phyloP scores from a whole-genome alignment of 2,329 filamentous ascomycete species.

The Alternaria dauci region DNA sequence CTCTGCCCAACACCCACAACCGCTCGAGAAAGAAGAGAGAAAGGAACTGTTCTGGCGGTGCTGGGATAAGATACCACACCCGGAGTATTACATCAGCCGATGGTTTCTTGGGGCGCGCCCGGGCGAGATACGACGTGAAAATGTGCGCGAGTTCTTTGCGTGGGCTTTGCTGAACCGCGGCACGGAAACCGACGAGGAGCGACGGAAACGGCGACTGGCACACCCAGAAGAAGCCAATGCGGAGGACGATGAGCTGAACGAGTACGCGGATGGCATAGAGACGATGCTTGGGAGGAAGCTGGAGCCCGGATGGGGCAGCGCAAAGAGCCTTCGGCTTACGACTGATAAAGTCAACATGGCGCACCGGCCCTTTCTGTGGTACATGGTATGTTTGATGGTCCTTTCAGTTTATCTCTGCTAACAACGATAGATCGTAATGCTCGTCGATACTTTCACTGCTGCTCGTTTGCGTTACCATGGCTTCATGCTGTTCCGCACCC shows the following conservation, averaged over 20 bases:
- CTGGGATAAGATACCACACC: constrained; percentile 63
- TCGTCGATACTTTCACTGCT: constrained; percentile 60
- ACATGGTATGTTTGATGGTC: constrained; percentile 56
- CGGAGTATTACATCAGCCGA: constrained; percentile 64
- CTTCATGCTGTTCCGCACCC: constrained; percentile 63
- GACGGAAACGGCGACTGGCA: constrained; percentile 21
- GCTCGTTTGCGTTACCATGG: constrained; percentile 57
- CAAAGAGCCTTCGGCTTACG: constrained; percentile 68
- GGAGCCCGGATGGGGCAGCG: constrained; percentile 63
- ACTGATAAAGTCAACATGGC: constrained; percentile 69
- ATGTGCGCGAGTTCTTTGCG: constrained; percentile 70
- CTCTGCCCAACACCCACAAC: constrained; percentile 60
- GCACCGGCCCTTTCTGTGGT: constrained; percentile 72
- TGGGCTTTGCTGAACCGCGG: constrained; percentile 72
- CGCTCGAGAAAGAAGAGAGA: constrained; percentile 59
- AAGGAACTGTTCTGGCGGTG: constrained; percentile 65
- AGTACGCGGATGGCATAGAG: constrained; percentile 65
- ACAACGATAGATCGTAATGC: constrained; percentile 53
- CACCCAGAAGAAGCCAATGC: constrained; percentile 29
- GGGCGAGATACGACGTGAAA: constrained; percentile 70
- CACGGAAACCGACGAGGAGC: constrained; percentile 45
- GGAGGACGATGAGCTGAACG: constrained; percentile 62
- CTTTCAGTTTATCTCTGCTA: not conserved
- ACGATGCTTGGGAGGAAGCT: constrained; percentile 61
- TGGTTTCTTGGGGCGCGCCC: constrained; percentile 72